Base-by-base conservation (phyloP, 495 filamentous ascomycete species). In the Penicillium salamii region DNA sequence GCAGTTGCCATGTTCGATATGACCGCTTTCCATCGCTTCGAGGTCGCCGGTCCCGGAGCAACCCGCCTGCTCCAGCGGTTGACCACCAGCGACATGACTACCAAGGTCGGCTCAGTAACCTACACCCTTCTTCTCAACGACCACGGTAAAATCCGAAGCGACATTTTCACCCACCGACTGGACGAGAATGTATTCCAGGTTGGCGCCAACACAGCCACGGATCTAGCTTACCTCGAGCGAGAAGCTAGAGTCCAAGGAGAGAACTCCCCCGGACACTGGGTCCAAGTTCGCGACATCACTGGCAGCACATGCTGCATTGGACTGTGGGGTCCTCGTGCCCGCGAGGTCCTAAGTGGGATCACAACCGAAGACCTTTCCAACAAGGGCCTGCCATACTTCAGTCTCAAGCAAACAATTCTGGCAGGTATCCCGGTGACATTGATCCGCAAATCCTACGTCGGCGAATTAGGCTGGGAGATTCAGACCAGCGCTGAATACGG, bases 1-100 rank as follows among this genome's bases (percentile, higher is more conserved):
- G 76, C 71, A 0, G 74, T 77, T 2, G 75, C 74, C 7, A 76
- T 79, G 73, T 79, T 74, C 49, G 76, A 79, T 45, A 70, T 78
- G 72, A 77, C 73, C 23, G 68, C 76, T n/a, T 70, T 78, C 40
- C 73, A 72, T 24, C 62, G 75, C 2, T 69, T 79, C 12, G 69
- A 76, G 9, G 63, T 79, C 8, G 63, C 60, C 5, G 76, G 76
- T 6, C 73, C 76, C 5, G 75, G 74, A 0, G 70, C 75, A 13
- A 51, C 67, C 6, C 31, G 58, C 28, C 56, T 79, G 18, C 67
- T 79, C 23, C 71, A 78, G 35, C 63, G 66, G 15, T 52, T 78
- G n/a, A 70, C 61, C 7, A 79, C 76, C 1, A 59, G 57, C 29
- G 67, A 77, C 37, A 55, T 78, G 24, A 47, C 61, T 21, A 53